Percentiles rank a stretch among this genome's conserved stretches.
These are phyloP conservation scores for Botrytis byssoidea DNA, from an alignment of 2,329 filamentous ascomycete species.

Conservation along the genomic window DNA sequence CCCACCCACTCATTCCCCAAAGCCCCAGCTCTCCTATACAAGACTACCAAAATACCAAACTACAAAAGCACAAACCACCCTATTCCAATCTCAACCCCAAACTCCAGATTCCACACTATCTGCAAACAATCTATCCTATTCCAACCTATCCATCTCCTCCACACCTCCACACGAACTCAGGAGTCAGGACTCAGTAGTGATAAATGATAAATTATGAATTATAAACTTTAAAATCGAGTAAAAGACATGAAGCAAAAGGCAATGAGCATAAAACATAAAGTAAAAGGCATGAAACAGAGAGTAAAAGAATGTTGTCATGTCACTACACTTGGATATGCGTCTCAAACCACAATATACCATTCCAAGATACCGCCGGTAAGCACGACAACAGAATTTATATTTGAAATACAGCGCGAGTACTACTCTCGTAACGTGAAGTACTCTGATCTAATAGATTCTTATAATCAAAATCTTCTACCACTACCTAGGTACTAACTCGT, in stretches of 20 bases:
- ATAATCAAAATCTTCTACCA: not conserved
- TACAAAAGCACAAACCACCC: not conserved
- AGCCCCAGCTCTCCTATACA: not conserved
- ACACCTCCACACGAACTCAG: fast-evolving
- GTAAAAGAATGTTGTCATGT: fast-evolving
- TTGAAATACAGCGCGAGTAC: not conserved
- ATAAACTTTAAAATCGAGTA: too few relatives aligned
- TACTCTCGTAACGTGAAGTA: not conserved
- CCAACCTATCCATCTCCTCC: not conserved
- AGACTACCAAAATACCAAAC: not conserved
- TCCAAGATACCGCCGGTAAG: too few relatives aligned
- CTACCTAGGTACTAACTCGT: not conserved
- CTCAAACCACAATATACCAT: too few relatives aligned
- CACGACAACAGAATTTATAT: not conserved
- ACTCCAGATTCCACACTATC: not conserved
- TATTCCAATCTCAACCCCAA: not conserved
- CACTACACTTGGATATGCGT: not conserved
- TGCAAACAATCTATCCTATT: not conserved
- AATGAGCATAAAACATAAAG: not conserved
- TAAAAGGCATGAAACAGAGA: not conserved
- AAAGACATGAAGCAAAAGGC: not conserved
- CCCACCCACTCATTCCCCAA: not conserved
- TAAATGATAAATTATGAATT: not conserved
- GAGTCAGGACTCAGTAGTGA: not conserved
- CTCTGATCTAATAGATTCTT: not conserved